Evolutionary conservation across 116 monocot species (phyloP).

Genomic region (Iris pallida): DNA sequence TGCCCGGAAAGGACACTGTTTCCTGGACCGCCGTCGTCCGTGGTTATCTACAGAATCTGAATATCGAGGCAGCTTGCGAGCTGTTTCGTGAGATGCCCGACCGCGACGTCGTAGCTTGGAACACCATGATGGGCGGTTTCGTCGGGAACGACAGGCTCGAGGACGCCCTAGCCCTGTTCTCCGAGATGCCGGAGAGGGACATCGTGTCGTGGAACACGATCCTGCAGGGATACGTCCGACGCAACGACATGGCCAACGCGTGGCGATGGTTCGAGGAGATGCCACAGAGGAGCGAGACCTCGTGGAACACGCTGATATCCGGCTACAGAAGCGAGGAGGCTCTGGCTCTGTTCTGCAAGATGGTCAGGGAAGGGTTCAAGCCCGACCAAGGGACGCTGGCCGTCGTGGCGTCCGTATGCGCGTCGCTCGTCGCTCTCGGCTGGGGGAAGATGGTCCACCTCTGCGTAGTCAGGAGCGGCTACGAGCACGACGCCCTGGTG

Average conservation of each 20-base stretch:
- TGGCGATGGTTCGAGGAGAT: constrained; percentile 45
- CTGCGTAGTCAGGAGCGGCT: constrained; percentile 30
- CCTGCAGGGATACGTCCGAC: constrained; percentile 48
- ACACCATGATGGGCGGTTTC: constrained; percentile 59
- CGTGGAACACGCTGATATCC: constrained; percentile 64
- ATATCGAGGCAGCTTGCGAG: constrained; percentile 21
- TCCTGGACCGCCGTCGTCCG: constrained; percentile 57
- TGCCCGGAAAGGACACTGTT: constrained; percentile 44
- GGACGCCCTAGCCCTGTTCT: constrained; percentile 48
- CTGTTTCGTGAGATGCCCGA: constrained; percentile 43
- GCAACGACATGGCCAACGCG: constrained; percentile 35
- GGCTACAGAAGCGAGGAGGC: constrained; percentile 37
- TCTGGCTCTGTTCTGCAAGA: constrained; percentile 36
- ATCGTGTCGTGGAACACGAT: constrained; percentile 71
- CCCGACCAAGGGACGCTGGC: constrained; percentile 53
- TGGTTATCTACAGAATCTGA: constrained; percentile 40
- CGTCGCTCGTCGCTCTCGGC: constrained; percentile 41
- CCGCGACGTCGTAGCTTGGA: constrained; percentile 51
- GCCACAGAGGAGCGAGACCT: constrained; percentile 49
- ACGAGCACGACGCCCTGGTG: constrained; percentile 32
- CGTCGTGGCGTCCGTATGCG: constrained; percentile 47
- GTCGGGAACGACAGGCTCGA: constrained; percentile 39
- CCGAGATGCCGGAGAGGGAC: constrained; percentile 48
- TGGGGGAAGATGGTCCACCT: constrained; percentile 56
- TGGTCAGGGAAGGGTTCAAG: constrained; percentile 48